Base-by-base conservation (phyloP, 2,329 filamentous ascomycete species). In the Knoxdaviesia proteae region DNA sequence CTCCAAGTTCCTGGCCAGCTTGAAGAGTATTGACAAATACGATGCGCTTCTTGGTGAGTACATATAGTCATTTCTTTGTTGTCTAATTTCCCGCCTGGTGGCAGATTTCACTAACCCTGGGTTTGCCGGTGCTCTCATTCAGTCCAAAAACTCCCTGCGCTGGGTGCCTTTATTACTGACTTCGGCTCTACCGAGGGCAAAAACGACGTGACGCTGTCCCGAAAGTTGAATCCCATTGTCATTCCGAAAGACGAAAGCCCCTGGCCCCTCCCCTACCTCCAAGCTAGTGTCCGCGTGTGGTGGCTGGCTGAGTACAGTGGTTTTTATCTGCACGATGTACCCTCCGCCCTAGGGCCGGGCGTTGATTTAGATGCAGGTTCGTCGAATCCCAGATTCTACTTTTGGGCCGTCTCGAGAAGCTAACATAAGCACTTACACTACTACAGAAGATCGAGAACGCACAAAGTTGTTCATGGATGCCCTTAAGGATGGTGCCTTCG, bases 281-380 rank as follows among this genome's bases (percentile, higher is more conserved):
- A 87, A 51, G 83, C 87, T 39, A 80, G 84, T 4, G 70, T 87
- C 8, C 71, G 74, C 43, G 74, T 80, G 5, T 86, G 83, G 70
- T 98, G 90, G 90, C 69, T 94, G 39, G 79, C 84, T 33, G 86
- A 96, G 53, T 94, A 94, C 59, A 90, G 83, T 49, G 84, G 84
- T 3, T 83, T 84, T 66, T 94, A 87, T 55, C 68, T 83, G 45
- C 84, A 93, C 50, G 72, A 79, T 51, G 70, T 73, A 20, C 68
- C 73, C 34, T 65, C 71, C 47, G 67, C 66, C 31, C 64, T 76
- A 32, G 58, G 57, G 1, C 65, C 67, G 38, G 71, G 69, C 40
- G 69, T 80, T 44, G 74, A 86, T 52, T 61, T 83, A 9, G 70
- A 75, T 49, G 61, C 69, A 56, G 64, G 64, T 68, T 49, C 52